A percentile compares a stretch with the other conserved stretches of the same genome.
Evolutionary conservation across 163 green algal species (phyloP).

Genomic region (Chloromonas sp.): DNA sequence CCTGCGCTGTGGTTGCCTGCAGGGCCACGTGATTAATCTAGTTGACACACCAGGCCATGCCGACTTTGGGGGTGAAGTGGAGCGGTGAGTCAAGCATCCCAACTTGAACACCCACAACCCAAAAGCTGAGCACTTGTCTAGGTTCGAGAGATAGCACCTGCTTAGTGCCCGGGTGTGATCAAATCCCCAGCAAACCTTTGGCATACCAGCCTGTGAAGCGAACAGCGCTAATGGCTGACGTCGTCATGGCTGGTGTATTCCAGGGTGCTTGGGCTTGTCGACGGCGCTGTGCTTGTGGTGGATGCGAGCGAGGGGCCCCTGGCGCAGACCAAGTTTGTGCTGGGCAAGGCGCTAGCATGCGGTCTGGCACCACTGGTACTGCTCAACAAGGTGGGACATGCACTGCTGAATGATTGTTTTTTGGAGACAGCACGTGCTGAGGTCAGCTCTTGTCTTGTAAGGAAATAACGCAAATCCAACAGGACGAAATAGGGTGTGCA

Average conservation of each 20-base stretch:
- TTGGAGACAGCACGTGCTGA: not conserved
- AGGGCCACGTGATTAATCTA: conserved; percentile 66
- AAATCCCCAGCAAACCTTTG: no score
- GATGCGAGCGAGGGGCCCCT: conserved; percentile 69
- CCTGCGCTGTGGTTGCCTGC: not conserved
- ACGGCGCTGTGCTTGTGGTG: conserved; percentile 72
- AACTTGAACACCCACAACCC: not conserved
- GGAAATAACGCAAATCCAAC: not conserved
- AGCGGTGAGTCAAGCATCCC: conserved; percentile 13
- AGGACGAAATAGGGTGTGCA: not conserved
- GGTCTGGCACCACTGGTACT: conserved; percentile 65
- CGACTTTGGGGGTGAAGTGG: conserved; percentile 81
- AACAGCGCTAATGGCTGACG: no score
- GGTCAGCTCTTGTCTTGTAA: not conserved
- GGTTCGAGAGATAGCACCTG: no score
- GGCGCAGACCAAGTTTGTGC: conserved; percentile 76
- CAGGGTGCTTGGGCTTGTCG: conserved; percentile 62
- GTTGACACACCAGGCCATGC: conserved; percentile 84
- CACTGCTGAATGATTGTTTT: not conserved
- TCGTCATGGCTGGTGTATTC: no score
- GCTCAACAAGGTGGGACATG: conserved; percentile 62
- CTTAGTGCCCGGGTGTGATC: no score
- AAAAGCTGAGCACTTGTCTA: no score
- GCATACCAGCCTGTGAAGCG: no score
- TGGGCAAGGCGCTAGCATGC: conserved; percentile 62